These are phyloP conservation scores for Candida montana DNA, from an alignment of 805 yeast genomes.

Conservation along the genomic window DNA sequence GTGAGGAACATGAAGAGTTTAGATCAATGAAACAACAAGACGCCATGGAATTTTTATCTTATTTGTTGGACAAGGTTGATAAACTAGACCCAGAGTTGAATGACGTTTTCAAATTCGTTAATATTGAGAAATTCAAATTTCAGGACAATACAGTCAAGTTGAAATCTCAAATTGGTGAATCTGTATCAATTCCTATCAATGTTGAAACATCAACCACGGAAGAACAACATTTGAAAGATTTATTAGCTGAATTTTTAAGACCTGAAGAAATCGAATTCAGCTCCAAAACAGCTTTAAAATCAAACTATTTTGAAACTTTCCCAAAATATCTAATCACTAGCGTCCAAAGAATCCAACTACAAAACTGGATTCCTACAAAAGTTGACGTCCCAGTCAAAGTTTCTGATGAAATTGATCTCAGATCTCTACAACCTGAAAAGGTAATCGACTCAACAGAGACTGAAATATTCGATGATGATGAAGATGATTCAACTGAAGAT, in stretches of 20 bases:
- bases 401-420: conserved; percentile 43
- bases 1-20: conserved; percentile 77
- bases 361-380: conserved; percentile 87
- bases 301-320: conserved; percentile 47
- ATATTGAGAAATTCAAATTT: conserved; percentile 58
- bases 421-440: conserved; percentile 39
- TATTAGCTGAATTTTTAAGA: conserved; percentile 45
- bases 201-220: conserved; percentile 36
- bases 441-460: conserved; percentile 35
- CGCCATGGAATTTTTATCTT: conserved; percentile 82
- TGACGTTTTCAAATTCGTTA: conserved; percentile 55
- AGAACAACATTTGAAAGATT: conserved; percentile 34
- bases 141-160: conserved; percentile 51
- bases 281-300: conserved; percentile 13
- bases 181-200: conserved; percentile 53
- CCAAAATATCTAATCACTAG: conserved; percentile 71
- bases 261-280: conserved; percentile 51
- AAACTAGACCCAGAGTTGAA: conserved; percentile 32
- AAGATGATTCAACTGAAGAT: conserved; percentile 19
- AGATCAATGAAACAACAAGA: conserved; percentile 89
- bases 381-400: conserved; percentile 63
- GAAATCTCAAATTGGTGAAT: conserved; percentile 51
- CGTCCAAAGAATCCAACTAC: conserved; percentile 75
- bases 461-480: conserved; percentile 24
- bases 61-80: conserved; percentile 60